Evolutionary conservation across 371 early-diverging fungal species (phyloP), one percentile per base, ranked within the genome.

Genomic region (Mortierella sp.): DNA sequence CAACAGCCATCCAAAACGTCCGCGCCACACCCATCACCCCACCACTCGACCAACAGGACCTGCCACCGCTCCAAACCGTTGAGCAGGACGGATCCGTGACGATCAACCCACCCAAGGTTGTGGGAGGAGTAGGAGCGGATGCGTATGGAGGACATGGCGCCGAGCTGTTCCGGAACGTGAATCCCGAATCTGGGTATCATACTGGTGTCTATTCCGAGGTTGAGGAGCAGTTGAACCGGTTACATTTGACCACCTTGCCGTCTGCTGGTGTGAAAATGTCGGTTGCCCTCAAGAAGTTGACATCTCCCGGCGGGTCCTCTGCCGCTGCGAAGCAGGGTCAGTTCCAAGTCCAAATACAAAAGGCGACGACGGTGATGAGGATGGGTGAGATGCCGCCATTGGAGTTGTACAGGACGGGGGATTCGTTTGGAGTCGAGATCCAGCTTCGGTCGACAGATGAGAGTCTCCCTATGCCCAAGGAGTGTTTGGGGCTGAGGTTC

Each of bases 101-200:
- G 1, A 57, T 76, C 69, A 83, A 83, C 67, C 61, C 50, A 50
- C 50, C 67, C 16, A 59, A 71, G 31, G 79, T 79, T 24, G 21
- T 78, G n/a, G 64, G 53, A 34, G 79, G 74, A 9, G 34, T 44
- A 44, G 79, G 74, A 9, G 26, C 73, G 4, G 28, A 69, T 6
- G 19, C 26, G 26, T 11, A 73, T 40, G 40, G 40, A 16, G 37
- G 48, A 28, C 51, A 43, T 28, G 74, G 54, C 4, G 37, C 54
- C 5, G 71, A 79, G 43, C n/a, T 74, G n/a, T 75, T 54, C 73
- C 59, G 31, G 46, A 59, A 73, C 48, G 74, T 53, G 26, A 81
- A 78, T 43, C 85, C 75, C 8, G 85, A 85, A 50, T 85, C 85
- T 10, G 85, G 85, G 0, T 85, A 85, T 34, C 85, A 85, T 48